phyloP scores from a whole-genome alignment of 257 asterid genomes.

The Petunia secreta region DNA sequence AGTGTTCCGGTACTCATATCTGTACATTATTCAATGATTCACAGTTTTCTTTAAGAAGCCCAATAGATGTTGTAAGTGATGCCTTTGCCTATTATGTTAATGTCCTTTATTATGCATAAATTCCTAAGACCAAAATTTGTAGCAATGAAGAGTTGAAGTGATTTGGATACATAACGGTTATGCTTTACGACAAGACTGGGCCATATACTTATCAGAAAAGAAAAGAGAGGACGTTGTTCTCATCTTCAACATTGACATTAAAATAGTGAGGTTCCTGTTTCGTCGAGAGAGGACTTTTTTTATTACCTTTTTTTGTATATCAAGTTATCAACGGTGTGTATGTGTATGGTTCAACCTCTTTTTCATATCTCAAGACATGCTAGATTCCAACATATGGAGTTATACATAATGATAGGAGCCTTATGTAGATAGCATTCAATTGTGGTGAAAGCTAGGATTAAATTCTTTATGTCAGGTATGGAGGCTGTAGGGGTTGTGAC shows the following conservation, averaged over 20 bases:
- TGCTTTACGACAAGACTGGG: not conserved
- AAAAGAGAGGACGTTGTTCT: not conserved
- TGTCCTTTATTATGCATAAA: too few species aligned
- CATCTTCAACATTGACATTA: not conserved
- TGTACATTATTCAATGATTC: not conserved
- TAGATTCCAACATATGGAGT: not conserved
- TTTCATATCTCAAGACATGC: not conserved
- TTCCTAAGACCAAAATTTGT: too few species aligned
- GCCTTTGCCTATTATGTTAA: too few species aligned
- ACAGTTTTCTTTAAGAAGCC: too few species aligned
- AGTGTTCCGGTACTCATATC: not conserved
- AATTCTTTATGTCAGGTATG: conserved; percentile 58
- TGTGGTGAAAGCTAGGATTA: not conserved
- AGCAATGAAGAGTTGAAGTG: not conserved
- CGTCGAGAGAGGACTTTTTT: not conserved
- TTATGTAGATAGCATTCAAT: not conserved
- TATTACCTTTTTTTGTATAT: too few species aligned
- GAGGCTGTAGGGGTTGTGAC: conserved; percentile 94
- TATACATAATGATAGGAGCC: not conserved
- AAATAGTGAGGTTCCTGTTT: not conserved
- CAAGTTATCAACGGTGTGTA: conserved; percentile 4
- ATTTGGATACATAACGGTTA: not conserved
- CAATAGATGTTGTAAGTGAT: too few species aligned
- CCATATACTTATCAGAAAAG: not conserved
- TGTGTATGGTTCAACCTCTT: conserved; percentile 1